These are phyloP conservation scores for Stephanodiscus minutulus DNA, from an alignment of 108 stramenopile species.

Conservation along the genomic window DNA sequence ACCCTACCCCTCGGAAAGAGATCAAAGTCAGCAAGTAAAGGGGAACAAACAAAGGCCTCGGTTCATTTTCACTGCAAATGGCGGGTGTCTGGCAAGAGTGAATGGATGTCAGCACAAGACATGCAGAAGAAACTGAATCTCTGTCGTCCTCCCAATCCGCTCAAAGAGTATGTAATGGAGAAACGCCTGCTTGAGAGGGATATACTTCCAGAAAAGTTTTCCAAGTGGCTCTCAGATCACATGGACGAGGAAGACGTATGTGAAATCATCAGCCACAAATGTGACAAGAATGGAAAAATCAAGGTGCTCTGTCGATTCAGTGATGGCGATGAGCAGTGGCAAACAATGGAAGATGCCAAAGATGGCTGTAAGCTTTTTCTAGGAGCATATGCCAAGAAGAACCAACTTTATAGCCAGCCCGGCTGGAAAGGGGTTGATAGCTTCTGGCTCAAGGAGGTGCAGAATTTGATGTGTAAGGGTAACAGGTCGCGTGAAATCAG, in stretches of 20 bases:
- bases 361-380: constrained; percentile 8
- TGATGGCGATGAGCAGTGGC: constrained; percentile 6
- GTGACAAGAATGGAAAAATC: background rate
- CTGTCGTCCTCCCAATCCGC: no score
- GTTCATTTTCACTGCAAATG: background rate
- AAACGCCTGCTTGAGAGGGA: constrained; percentile 4
- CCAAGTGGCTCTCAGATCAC: constrained; percentile 3
- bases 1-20: background rate
- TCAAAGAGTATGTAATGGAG: constrained; percentile 1
- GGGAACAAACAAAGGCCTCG: no score
- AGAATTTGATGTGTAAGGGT: no score
- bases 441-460: constrained; percentile 24
- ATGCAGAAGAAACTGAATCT: background rate
- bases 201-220: constrained; percentile 3
- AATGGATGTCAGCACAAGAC: background rate
- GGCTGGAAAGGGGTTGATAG: background rate
- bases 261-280: constrained; percentile 12
- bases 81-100: background rate
- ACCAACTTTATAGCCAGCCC: constrained; percentile 1
- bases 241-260: background rate
- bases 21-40: background rate
- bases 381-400: constrained; percentile 13
- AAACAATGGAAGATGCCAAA: background rate
- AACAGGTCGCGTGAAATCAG: no score
- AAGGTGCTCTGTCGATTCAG: constrained; percentile 14